Evolutionary conservation across 768 basidiomycete species (phyloP).

Genomic region (Neoboletus brunneissimus): DNA sequence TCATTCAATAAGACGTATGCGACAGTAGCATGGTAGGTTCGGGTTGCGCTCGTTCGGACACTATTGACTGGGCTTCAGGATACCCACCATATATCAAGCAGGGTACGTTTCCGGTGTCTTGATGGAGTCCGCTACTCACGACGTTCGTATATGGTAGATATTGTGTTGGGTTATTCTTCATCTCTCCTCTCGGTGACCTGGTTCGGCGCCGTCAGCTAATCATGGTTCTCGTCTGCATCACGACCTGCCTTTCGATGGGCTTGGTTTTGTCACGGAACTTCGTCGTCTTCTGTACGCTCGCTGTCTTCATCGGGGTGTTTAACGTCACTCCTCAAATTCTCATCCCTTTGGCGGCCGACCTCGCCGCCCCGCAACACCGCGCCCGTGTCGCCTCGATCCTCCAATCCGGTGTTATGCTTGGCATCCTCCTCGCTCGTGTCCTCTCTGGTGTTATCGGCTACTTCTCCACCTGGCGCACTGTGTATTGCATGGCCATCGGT

Average conservation of each 20-base stretch:
- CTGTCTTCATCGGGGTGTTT: constrained; percentile 37
- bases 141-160: neutral
- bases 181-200: constrained; percentile 47
- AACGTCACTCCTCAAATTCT: constrained; percentile 41
- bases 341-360: constrained; percentile 45
- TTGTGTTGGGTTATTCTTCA: constrained; percentile 38
- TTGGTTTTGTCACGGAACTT: constrained; percentile 38
- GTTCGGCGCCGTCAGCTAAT: constrained; percentile 43
- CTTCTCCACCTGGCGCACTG: constrained; percentile 39
- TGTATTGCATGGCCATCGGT: constrained; percentile 43
- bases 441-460: constrained; percentile 41
- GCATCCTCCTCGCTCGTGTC: constrained; percentile 32
- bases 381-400: constrained; percentile 32
- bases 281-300: constrained; percentile 32
- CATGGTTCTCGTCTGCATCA: constrained; percentile 33
- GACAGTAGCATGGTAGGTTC: constrained; percentile 33
- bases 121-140: neutral
- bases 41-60: neutral
- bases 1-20: constrained; percentile 36
- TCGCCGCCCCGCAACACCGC: constrained; percentile 33
- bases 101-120: constrained; percentile 41
- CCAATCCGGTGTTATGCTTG: constrained; percentile 29
- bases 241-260: constrained; percentile 39
- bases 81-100: constrained; percentile 65
- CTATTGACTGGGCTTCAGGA: constrained; percentile 34